These are phyloP conservation scores for Termitomyces sp. DNA, from an alignment of 768 basidiomycete genomes.

Conservation along the genomic window DNA sequence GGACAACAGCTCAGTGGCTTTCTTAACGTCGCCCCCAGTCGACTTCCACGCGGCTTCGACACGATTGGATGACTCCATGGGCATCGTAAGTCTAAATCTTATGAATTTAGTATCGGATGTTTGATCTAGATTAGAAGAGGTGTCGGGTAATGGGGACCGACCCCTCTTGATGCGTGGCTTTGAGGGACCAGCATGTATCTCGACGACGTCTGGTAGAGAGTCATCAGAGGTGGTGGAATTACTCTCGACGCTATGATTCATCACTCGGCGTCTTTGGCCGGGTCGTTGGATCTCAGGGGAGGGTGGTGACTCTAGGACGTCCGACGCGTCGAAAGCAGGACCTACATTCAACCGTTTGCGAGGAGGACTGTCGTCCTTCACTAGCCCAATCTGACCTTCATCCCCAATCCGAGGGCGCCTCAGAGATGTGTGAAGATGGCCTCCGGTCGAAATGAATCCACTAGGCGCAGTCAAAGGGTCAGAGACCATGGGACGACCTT, in stretches of 20 bases:
- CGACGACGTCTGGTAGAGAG: constrained; percentile 46
- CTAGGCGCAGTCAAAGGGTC: constrained; percentile 61
- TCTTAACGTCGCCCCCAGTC: constrained; percentile 54
- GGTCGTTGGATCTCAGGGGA: constrained; percentile 58
- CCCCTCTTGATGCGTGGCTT: constrained; percentile 54
- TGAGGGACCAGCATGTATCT: constrained; percentile 37
- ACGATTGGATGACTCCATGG: constrained; percentile 35
- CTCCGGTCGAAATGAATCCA: constrained; percentile 44
- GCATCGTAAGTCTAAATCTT: constrained; percentile 61
- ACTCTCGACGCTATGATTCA: constrained; percentile 30
- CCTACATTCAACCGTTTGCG: constrained; percentile 67
- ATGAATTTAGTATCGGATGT: constrained; percentile 39
- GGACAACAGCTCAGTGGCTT: constrained; percentile 52
- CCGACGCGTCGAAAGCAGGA: constrained; percentile 29
- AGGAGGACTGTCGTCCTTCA: constrained; percentile 60
- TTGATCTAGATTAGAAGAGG: constrained; percentile 23
- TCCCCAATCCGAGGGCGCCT: constrained; percentile 39
- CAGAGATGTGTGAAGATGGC: constrained; percentile 46
- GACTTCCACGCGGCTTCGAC: constrained; percentile 67
- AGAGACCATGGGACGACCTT: constrained; percentile 23
- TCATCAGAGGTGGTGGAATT: constrained; percentile 68
- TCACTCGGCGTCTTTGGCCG: constrained; percentile 43
- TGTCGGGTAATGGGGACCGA: constrained; percentile 29
- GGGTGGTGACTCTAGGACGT: constrained; percentile 40
- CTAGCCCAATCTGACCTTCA: constrained; percentile 30